Evolutionary conservation across 2,329 filamentous ascomycete genomes (phyloP).

Genomic region (Talaromyces sp.): DNA sequence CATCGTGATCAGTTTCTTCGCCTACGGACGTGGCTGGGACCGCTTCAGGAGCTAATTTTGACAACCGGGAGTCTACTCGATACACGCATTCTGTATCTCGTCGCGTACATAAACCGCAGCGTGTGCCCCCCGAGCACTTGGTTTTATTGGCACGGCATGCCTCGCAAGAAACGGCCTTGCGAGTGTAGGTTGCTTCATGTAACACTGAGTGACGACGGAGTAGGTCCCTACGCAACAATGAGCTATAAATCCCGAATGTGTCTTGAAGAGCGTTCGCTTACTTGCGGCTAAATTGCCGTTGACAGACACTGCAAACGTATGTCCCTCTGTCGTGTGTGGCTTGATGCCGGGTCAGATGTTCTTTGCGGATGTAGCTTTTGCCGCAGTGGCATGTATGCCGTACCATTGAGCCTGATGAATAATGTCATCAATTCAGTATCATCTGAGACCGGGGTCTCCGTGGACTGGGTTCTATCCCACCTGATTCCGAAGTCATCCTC

Average conservation of each 20-base stretch:
- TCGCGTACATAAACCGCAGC: slow-evolving; percentile 9
- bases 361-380: slow-evolving; percentile 10
- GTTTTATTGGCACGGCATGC: slow-evolving; percentile 15
- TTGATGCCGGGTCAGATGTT: slow-evolving; percentile 14
- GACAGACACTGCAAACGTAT: slow-evolving; percentile 9
- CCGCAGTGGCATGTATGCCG: slow-evolving; percentile 14
- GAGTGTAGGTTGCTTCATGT: slow-evolving; percentile 9
- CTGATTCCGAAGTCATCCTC: too few species aligned
- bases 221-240: neutral
- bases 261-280: neutral
- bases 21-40: neutral
- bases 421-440: neutral
- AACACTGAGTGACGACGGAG: slow-evolving; percentile 12
- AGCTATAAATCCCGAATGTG: too few species aligned
- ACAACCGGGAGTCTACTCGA: neutral
- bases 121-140: slow-evolving; percentile 12
- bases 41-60: neutral
- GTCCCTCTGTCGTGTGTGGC: slow-evolving; percentile 1
- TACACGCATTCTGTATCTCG: slow-evolving; percentile 7
- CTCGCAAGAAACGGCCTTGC: slow-evolving; percentile 8
- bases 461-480: neutral
- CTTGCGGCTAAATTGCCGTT: slow-evolving; percentile 9
- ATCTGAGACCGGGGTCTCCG: neutral
- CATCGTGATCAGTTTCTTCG: neutral
- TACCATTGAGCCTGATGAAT: neutral